These are phyloP conservation scores for Sugiyamaella paludigena DNA, from an alignment of 1,139 yeast genomes.

Conservation along the genomic window DNA sequence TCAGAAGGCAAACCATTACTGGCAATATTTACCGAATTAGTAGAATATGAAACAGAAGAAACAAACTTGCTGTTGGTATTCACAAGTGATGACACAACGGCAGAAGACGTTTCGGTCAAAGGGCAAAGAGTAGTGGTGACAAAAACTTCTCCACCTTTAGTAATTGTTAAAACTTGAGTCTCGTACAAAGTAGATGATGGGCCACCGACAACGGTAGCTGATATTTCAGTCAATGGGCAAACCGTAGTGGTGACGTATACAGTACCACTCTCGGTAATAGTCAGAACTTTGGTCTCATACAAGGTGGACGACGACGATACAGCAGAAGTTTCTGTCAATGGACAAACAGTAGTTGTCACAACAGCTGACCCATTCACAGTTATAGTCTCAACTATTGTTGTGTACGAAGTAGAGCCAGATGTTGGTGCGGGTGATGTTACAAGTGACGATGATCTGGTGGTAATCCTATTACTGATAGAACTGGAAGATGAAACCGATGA, in stretches of 20 bases:
- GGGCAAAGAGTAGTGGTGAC: constrained; percentile 13
- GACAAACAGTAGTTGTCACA: constrained; percentile 10
- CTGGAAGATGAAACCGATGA: no score
- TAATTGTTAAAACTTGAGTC: constrained; percentile 10
- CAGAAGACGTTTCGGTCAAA: constrained; percentile 8
- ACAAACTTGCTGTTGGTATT: no score
- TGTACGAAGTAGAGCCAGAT: constrained; percentile 5
- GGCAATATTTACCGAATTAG: no score
- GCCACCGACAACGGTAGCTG: constrained; percentile 3
- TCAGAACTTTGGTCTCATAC: constrained; percentile 10
- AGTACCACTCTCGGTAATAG: constrained; percentile 6
- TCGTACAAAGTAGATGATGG: constrained; percentile 8
- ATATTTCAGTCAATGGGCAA: constrained; percentile 12
- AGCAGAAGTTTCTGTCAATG: constrained; percentile 5
- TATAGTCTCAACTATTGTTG: constrained; percentile 6
- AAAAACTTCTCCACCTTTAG: constrained; percentile 8
- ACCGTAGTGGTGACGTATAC: constrained; percentile 12
- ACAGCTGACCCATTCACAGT: constrained; percentile 6
- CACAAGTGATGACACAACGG: constrained; percentile 5
- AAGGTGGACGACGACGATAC: constrained; percentile 7
- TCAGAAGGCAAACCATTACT: not conserved
- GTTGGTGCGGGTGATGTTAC: not conserved
- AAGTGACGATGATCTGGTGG: no score
- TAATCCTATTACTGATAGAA: no score
- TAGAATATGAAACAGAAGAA: no score